Base-by-base conservation (phyloP, 2,329 filamentous ascomycete genomes). In the Cercospora berteroae region DNA sequence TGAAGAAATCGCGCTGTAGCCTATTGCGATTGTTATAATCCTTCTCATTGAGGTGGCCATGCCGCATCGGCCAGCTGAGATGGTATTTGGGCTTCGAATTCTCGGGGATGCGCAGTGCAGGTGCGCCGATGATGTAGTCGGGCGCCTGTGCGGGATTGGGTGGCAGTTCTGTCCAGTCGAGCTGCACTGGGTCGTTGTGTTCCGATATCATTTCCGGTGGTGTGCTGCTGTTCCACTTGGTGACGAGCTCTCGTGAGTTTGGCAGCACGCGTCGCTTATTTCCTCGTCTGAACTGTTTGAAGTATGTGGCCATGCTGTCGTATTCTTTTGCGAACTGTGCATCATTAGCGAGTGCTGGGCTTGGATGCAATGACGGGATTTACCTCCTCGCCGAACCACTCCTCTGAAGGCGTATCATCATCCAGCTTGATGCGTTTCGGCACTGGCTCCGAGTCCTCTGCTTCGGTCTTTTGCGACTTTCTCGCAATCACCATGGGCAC, bases 181-280 rank as follows among this genome's bases (percentile, higher is more conserved):
- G 90, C 71, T 95, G 90, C 73, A 96, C 84, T 0, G 94, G 92
- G 75, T 99, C 95, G 77, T 98, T 99, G 80, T 98, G 95, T 75
- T 95, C 91, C 5, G 91, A 90, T 68, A 99, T 98, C 59, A 90
- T 87, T 73, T 98, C 95, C 6, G 93, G 90, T 36, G 91, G 88
- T 0, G 89, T 91, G 58, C 92, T 87, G 63, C 91, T 88, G 79
- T 99, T 99, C 84, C 92, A 98, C 77, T 97, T 98, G 71, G 94
- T 88, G 1, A 97, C 94, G 67, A 97, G 84, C 76, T 99, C 95
- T 79, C 97, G 96, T 0, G 94, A 97, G 77, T 98, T 98, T n/a
- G 95, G 95, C 60, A 98, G 82, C 16, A 97, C 94, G 78, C 96
- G 91, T 77, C 93, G 89, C 84, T 98, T 98, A 81, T 97, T 97